Evolutionary conservation across 2,329 filamentous ascomycete species (phyloP).

Genomic region (Raffaelea ambrosiae): DNA sequence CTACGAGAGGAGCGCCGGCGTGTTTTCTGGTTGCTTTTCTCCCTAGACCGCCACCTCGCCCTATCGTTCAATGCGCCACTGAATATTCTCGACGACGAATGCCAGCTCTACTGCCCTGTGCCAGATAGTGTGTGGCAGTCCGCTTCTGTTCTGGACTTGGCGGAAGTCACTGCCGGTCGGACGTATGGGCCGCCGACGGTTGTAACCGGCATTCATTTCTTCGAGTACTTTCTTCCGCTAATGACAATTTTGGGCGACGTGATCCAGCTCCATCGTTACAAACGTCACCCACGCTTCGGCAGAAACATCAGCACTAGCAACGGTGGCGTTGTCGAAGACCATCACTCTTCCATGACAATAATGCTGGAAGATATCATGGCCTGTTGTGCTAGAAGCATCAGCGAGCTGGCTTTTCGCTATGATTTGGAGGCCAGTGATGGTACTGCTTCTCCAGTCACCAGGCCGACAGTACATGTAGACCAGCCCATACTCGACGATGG

Average conservation of each 20-base stretch:
- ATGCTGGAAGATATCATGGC: conserved; percentile 27
- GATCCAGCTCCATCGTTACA: conserved; percentile 35
- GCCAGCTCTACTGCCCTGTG: conserved; percentile 30
- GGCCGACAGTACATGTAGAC: too few relatives aligned
- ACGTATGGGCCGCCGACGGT: conserved; percentile 28
- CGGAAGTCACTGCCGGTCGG: conserved; percentile 9
- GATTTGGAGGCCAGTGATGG: too few relatives aligned
- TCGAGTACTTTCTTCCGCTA: conserved; percentile 41
- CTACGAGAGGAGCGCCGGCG: conserved; percentile 35
- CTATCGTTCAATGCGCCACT: conserved; percentile 37
- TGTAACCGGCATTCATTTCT: conserved; percentile 33
- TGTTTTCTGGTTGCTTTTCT: conserved; percentile 39
- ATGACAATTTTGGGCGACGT: conserved; percentile 41
- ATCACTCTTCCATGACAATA: conserved; percentile 23
- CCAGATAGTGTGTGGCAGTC: conserved; percentile 32
- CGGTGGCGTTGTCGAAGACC: too few relatives aligned
- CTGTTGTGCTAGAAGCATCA: conserved; percentile 30
- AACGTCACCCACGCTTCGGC: conserved; percentile 33
- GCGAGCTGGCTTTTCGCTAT: conserved; percentile 18
- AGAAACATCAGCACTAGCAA: conserved; percentile 19
- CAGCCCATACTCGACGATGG: too few relatives aligned
- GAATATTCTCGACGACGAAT: conserved; percentile 36
- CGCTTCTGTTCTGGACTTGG: background rate
- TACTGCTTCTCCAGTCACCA: too few relatives aligned
- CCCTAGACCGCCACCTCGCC: conserved; percentile 36